Base-by-base conservation (phyloP, 2,329 filamentous ascomycete species). In the Nemania diffusa region DNA sequence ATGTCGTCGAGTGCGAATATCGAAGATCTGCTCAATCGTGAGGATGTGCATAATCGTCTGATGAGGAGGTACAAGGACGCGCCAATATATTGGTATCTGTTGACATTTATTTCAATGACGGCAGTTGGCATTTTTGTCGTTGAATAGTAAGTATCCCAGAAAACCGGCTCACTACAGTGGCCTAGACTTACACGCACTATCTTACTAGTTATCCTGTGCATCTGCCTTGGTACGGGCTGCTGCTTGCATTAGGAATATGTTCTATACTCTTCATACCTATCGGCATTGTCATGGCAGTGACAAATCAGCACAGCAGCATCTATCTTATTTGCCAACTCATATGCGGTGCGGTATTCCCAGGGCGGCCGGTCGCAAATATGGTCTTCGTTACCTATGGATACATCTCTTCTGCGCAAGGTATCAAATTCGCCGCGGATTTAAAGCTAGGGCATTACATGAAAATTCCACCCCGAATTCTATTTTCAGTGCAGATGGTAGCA, bases 321-420 rank as follows among this genome's bases (percentile, higher is more conserved):
- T 96, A 95, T 77, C 85, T 96, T 40, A 92, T 96, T 73, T 95
- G 92, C 78, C 93, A 96, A 79, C 86, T 97, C 64, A 90, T 96
- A 70, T 95, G 92, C 70, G 93, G 93, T 61, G 89, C 87, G 57
- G 84, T 93, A 17, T 97, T 97, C 77, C 93, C 93, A 0, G 93
- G 93, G 29, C 90, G 91, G 0, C 93, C 93, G 0, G 92, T 97
- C 11, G 93, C 93, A 57, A 96, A 97, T 79, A 97, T 97, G 93
- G 92, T 97, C 40, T 97, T 97, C 74, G 92, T 95, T 55, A 96
- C 92, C 0, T 97, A 96, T 77, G 93, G 92, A 69, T 97, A 96
- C 79, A 96, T 96, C 75, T 94, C 92, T 4, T 94, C 92, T 0
- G 92, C 92, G 0, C 93, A 97, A 80, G 93, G 93, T 29, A 91